Evolutionary conservation across 768 basidiomycete genomes (phyloP), one percentile per base, ranked within the genome.

Genomic region (Hirschioporus abietinus): DNA sequence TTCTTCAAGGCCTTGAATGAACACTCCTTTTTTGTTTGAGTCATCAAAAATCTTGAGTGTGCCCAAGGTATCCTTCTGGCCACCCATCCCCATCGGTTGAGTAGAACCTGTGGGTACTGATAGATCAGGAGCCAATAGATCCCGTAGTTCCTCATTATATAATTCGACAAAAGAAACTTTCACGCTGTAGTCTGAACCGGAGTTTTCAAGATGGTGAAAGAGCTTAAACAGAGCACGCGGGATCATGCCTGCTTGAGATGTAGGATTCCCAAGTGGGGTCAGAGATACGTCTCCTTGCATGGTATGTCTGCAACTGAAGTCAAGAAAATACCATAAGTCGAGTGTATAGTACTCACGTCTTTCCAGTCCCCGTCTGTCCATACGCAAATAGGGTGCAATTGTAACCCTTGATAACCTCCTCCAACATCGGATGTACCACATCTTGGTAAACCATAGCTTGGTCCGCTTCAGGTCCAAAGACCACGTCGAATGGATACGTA

Each of bases 341-440:
- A 25, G 64, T 35, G 66, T 25, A 57, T 63, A 63, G 20, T 3
- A 81, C 93, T 71, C 75, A 97, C 94, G 97, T 99, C 80, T 99
- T 99, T 24, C 97, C 97, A 0, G 97, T 98, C 0, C 97, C 97
- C 0, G 97, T 99, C 76, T 99, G 97, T 1, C 97, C 97, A 74
- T 99, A 99, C 4, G 96, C 96, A 77, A 99, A 98, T 24, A 99
- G 81, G 0, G 94, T 96, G 74, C 96, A 99, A 74, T 99, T 99
- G 81, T 97, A 99, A 6, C 97, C 97, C 76, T 85, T 81, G 52
- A 98, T 78, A n/a, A 98, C 96, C 75, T 99, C 93, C 61, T 93
- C 88, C 63, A 99, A 81, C 85, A 98, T 92, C 0, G 95, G 95
- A 69, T 85, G 85, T 58, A 98, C 96, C 57, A 98, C 96, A 64